Percentiles rank a stretch among this genome's conserved stretches.
Conservation (phyloP, 2,329 filamentous ascomycete species). For the Monilinia laxa region DNA sequence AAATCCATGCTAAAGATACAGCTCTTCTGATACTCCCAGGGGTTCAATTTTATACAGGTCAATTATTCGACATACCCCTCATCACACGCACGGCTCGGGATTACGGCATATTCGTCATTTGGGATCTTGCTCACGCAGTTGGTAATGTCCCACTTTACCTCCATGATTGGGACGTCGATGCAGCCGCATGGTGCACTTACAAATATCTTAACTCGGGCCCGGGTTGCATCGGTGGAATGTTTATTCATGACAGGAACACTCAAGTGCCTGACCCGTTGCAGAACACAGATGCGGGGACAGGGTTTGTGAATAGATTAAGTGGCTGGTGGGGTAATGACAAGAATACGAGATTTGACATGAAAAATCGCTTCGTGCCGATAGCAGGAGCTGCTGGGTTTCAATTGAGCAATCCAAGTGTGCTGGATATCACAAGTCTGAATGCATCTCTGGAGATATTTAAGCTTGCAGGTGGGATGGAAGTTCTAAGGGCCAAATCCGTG, state of each 20-base stretch:
- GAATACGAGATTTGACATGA: constrained; percentile 69
- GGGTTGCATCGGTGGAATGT: constrained; percentile 70
- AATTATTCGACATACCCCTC: constrained; percentile 69
- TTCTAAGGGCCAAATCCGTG: constrained; percentile 64
- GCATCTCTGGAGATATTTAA: constrained; percentile 72
- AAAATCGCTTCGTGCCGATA: constrained; percentile 70
- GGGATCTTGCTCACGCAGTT: constrained; percentile 77
- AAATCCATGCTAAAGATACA: constrained; percentile 62
- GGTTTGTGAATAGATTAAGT: constrained; percentile 57
- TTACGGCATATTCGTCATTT: constrained; percentile 67
- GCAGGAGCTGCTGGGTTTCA: constrained; percentile 74
- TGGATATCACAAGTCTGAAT: constrained; percentile 70
- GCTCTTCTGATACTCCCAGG: constrained; percentile 73
- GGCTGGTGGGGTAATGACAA: constrained; percentile 83
- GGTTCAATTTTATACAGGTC: constrained; percentile 79
- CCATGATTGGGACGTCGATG: constrained; percentile 78
- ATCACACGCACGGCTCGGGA: constrained; percentile 71
- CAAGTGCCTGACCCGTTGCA: constrained; percentile 26
- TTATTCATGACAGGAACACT: constrained; percentile 61
- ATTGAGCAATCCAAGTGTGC: constrained; percentile 70
- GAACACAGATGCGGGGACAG: constrained; percentile 37
- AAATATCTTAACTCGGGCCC: constrained; percentile 81
- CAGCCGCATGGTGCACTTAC: constrained; percentile 77
- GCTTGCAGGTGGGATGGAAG: constrained; percentile 58
- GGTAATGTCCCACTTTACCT: constrained; percentile 72